Conservation (phyloP, 1,139 yeast genomes). For the Debaryomycetaceae sp. region DNA sequence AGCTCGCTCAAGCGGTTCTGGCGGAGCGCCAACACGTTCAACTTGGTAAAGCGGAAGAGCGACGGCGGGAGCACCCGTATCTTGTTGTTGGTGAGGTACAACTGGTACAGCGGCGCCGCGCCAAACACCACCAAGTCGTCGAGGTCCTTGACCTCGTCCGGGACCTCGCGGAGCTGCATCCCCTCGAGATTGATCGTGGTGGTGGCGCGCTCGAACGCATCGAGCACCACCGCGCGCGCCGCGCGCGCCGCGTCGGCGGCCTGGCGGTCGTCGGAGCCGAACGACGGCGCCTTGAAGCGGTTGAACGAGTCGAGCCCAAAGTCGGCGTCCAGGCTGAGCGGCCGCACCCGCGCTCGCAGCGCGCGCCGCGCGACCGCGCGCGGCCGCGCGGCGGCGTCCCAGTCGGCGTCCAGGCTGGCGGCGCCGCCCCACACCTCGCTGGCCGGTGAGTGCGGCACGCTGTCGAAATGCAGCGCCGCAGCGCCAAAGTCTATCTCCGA, state of each 20-base stretch:
- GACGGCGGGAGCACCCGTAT: slow-evolving; percentile 31
- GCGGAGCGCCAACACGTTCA: slow-evolving; percentile 39
- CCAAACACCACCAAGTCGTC: slow-evolving; percentile 39
- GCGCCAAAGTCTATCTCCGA: slow-evolving; percentile 30
- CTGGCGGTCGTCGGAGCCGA: slow-evolving; percentile 29
- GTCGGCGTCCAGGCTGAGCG: slow-evolving; percentile 39
- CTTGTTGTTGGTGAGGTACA: slow-evolving; percentile 36
- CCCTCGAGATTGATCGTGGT: slow-evolving; percentile 34
- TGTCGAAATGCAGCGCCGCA: too few relatives aligned
- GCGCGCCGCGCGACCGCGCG: too few relatives aligned
- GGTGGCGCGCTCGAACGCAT: slow-evolving; percentile 36
- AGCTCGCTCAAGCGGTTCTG: slow-evolving; percentile 32
- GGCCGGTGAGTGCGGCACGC: slow-evolving; percentile 26
- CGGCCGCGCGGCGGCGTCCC: too few relatives aligned
- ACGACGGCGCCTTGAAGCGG: slow-evolving; percentile 30
- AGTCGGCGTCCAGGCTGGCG: too few relatives aligned
- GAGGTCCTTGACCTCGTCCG: slow-evolving; percentile 42
- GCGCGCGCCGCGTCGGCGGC: slow-evolving; percentile 11
- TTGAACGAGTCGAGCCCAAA: slow-evolving; percentile 46
- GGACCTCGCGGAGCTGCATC: slow-evolving; percentile 34
- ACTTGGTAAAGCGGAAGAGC: slow-evolving; percentile 37
- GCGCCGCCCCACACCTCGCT: too few relatives aligned
- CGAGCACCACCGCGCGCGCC: slow-evolving; percentile 33
- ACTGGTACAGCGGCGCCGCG: slow-evolving; percentile 26
- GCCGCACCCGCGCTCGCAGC: too few relatives aligned